Conservation (phyloP, 1,139 yeast genomes). For the Yamadazyma mexicana region DNA sequence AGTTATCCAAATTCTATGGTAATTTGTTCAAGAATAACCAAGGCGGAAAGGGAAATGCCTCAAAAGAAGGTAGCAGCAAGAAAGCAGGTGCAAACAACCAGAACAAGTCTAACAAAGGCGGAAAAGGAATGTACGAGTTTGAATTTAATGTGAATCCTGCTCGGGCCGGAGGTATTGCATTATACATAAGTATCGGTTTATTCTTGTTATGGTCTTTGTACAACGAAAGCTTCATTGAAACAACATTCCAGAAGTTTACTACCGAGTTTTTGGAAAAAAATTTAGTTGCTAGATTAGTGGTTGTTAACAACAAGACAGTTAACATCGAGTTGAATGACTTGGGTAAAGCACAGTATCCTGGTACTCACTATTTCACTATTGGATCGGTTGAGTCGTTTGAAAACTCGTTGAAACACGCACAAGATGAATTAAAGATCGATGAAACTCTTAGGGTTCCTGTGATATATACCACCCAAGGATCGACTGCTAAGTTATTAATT, state of each 20-base stretch:
- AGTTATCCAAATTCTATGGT: constrained; percentile 16
- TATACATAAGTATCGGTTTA: constrained; percentile 26
- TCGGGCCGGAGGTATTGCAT: constrained; percentile 32
- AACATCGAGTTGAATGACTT: constrained; percentile 39
- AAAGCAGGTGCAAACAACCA: constrained; percentile 6
- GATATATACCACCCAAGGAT: constrained; percentile 70
- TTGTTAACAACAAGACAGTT: constrained; percentile 41
- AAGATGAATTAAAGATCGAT: constrained; percentile 65
- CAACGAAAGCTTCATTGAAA: constrained; percentile 29
- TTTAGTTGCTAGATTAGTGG: constrained; percentile 35
- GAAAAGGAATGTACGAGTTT: constrained; percentile 19
- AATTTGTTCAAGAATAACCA: constrained; percentile 11
- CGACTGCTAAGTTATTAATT: constrained; percentile 58
- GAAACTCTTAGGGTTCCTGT: constrained; percentile 76
- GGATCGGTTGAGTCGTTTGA: constrained; percentile 95
- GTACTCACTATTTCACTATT: constrained; percentile 58
- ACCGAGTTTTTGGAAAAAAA: constrained; percentile 41
- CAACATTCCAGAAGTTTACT: constrained; percentile 47
- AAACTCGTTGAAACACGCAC: constrained; percentile 73
- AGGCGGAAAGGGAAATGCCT: constrained; percentile 4
- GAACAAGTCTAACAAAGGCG: constrained; percentile 12
- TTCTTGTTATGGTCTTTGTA: constrained; percentile 19
- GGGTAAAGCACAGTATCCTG: constrained; percentile 30
- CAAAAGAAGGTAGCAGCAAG: constrained; percentile 3
- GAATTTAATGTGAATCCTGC: constrained; percentile 28